Percentiles rank a stretch among this genome's conserved stretches.
These are phyloP conservation scores for Dinochytrium kinnereticum DNA, from an alignment of 371 early-diverging fungal genomes.

Conservation along the genomic window DNA sequence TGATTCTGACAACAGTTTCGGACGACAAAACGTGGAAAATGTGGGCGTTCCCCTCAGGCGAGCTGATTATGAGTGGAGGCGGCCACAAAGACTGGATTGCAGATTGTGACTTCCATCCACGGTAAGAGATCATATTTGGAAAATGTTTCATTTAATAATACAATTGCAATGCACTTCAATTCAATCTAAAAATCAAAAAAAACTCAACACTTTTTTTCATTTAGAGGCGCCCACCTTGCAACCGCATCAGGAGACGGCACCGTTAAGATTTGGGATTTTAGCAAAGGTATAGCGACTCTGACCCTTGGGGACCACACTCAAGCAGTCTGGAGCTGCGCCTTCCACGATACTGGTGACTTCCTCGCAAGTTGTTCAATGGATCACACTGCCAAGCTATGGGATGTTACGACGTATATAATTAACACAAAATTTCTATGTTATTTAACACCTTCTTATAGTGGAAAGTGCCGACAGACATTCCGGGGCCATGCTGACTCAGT, in stretches of 20 bases:
- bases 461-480: constrained; percentile 57
- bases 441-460: constrained; percentile 35
- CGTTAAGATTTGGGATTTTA: constrained; percentile 60
- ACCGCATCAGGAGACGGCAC: constrained; percentile 63
- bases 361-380: constrained; percentile 56
- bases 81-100: constrained; percentile 63
- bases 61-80: constrained; percentile 57
- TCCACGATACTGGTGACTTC: constrained; percentile 59
- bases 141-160: no score
- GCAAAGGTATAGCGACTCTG: constrained; percentile 50
- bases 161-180: no score
- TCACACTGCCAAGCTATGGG: constrained; percentile 53
- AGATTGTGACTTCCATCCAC: constrained; percentile 61
- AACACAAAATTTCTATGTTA: neutral
- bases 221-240: constrained; percentile 56
- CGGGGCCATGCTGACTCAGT: constrained; percentile 58
- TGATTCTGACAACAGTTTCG: constrained; percentile 55
- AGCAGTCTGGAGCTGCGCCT: constrained; percentile 59
- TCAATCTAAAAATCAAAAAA: no score
- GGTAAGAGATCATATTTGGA: no score
- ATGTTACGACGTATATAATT: constrained; percentile 16
- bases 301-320: constrained; percentile 59
- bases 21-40: constrained; percentile 60
- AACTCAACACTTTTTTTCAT: neutral
- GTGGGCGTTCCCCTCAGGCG: constrained; percentile 60